Evolutionary conservation across 371 early-diverging fungal species (phyloP), one percentile per base, ranked within the genome.

Genomic region (Capillidium rhysosporum): DNA sequence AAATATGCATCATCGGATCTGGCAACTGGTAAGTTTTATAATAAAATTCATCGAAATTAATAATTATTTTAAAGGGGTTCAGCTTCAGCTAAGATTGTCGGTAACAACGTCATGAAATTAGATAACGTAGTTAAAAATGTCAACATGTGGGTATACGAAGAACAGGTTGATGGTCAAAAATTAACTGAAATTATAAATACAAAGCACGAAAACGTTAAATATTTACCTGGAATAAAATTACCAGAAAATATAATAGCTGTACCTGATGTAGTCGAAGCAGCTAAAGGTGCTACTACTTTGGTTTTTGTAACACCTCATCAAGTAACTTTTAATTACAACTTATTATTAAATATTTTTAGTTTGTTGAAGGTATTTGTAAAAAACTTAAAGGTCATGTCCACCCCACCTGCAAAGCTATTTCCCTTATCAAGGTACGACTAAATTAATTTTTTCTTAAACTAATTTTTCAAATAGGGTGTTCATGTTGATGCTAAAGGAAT

Each of bases 231-330:
- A 46, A 76, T 92, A 51, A 69, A 70, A 48, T 70, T 99, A 40
- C 95, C 97, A 1, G 64, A 73, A 29, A 96, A 92, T 65, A 73
- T 98, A 21, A 69, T 76, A 16, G 97, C 97, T 16, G 77, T 76
- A 18, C 79, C 97, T 5, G 83, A 89, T 57, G 64, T 96, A 16
- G 57, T 73, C 8, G 75, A 84, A 43, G 82, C 89, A 1, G 81
- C 79, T 52, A 59, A 71, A 21, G 90, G 71, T 49, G 86, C 91
- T 8, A 89, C 92, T 30, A 72, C 95, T 49, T 68, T 98, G 24
- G 79, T 98, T 29, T 89, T 99, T 66, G 96, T 95, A 14, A 68
- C 98, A 31, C 98, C 99, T 28, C 98, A 98, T 69, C 94, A 95
- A 63, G 69, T 67, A 65, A 61, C 7, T 23, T 16, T 8, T n/a